These are phyloP conservation scores for Coffea humblotiana DNA, from an alignment of 305 asterid genomes.

Conservation along the genomic window DNA sequence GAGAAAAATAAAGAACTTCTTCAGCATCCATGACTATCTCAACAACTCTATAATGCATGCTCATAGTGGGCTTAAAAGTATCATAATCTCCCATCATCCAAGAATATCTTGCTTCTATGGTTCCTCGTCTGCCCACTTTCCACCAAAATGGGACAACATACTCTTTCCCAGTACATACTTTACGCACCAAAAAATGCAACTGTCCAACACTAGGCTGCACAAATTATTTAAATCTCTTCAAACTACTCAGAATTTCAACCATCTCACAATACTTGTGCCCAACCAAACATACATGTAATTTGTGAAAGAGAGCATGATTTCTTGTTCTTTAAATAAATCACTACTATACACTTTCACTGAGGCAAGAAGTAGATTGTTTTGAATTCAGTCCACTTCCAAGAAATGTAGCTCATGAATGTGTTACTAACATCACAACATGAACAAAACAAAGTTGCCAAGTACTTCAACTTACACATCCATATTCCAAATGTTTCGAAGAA, in stretches of 20 bases:
- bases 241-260: neutral
- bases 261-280: neutral
- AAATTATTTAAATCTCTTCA: neutral
- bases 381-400: neutral
- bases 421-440: neutral
- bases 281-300: too few relatives aligned
- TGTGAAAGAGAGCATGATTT: neutral
- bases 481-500: neutral
- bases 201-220: neutral
- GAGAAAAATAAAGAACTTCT: neutral
- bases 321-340: neutral
- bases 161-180: neutral
- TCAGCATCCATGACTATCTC: neutral
- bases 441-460: neutral
- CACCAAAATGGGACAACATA: neutral
- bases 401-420: too few relatives aligned
- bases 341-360: neutral
- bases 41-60: neutral
- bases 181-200: neutral
- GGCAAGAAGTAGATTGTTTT: neutral
- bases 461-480: constrained; percentile 1
- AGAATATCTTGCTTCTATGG: neutral
- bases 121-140: neutral
- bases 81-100: neutral
- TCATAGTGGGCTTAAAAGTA: neutral